phyloP scores from a whole-genome alignment of 805 yeast genomes.

The Candida saitoana region DNA sequence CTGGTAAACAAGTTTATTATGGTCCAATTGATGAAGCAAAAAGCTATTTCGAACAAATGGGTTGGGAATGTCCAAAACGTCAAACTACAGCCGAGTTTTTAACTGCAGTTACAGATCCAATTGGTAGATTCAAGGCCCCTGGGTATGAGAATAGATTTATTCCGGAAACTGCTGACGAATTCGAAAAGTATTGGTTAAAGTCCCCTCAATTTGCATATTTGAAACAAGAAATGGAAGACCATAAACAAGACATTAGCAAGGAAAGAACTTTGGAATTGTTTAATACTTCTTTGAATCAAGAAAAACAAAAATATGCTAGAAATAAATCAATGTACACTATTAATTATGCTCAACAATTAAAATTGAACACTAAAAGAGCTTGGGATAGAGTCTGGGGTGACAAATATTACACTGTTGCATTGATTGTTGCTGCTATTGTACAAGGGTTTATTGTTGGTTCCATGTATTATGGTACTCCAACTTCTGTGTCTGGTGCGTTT shows the following conservation, averaged over 20 bases:
- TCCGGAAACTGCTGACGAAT: slow-evolving; percentile 55
- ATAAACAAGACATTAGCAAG: slow-evolving; percentile 21
- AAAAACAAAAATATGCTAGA: slow-evolving; percentile 35
- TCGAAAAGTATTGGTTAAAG: slow-evolving; percentile 55
- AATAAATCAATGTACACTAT: slow-evolving; percentile 41
- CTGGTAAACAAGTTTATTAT: slow-evolving; percentile 45
- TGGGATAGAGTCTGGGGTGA: slow-evolving; percentile 57
- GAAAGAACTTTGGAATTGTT: slow-evolving; percentile 20
- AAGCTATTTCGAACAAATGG: slow-evolving; percentile 55
- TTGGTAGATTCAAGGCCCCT: slow-evolving; percentile 46
- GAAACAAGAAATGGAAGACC: slow-evolving; percentile 37
- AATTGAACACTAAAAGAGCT: slow-evolving; percentile 46
- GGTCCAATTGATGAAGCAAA: slow-evolving; percentile 42
- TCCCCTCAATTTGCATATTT: slow-evolving; percentile 49
- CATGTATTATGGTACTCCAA: slow-evolving; percentile 51
- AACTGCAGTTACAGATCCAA: slow-evolving; percentile 64
- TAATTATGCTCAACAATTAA: slow-evolving; percentile 46
- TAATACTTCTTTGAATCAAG: slow-evolving; percentile 31
- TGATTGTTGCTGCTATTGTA: slow-evolving; percentile 43
- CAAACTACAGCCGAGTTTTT: slow-evolving; percentile 67
- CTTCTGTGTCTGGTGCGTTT: slow-evolving; percentile 52
- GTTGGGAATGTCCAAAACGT: slow-evolving; percentile 57
- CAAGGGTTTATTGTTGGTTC: slow-evolving; percentile 66
- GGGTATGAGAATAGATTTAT: slow-evolving; percentile 48
- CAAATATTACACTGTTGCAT: slow-evolving; percentile 44